phyloP scores from a whole-genome alignment of 345 rosid species.

The Pugionium cornutum region DNA sequence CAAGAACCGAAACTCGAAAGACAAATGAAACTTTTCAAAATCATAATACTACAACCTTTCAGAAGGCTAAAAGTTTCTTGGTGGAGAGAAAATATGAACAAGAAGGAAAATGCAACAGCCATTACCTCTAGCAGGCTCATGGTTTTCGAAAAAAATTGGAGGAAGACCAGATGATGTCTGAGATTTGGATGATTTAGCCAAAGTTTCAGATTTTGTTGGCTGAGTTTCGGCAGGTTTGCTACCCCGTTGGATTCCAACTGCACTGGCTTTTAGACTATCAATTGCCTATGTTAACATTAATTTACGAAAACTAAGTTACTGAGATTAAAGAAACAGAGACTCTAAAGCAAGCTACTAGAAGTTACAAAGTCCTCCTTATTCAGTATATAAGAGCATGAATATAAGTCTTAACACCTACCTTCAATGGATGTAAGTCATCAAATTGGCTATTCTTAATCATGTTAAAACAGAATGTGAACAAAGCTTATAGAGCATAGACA shows the following conservation, averaged over 20 bases:
- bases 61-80: too few relatives aligned
- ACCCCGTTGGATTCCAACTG: constrained; percentile 42
- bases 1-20: neutral
- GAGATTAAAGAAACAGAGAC: neutral
- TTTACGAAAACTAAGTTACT: neutral
- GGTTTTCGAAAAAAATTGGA: constrained; percentile 56
- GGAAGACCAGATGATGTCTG: constrained; percentile 58
- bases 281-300: constrained; percentile 52
- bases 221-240: constrained; percentile 34
- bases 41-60: neutral
- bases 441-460: too few relatives aligned
- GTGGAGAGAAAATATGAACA: neutral
- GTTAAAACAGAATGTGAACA: neutral
- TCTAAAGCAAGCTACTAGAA: too few relatives aligned
- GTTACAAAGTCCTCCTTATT: too few relatives aligned
- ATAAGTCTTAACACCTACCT: neutral
- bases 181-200: constrained; percentile 37
- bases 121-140: constrained; percentile 42
- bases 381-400: neutral
- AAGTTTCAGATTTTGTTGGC: constrained; percentile 35
- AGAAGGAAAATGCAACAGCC: constrained; percentile 5
- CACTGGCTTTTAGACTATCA: constrained; percentile 61
- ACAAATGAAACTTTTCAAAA: neutral
- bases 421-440: too few relatives aligned
- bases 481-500: too few relatives aligned